Evolutionary conservation across 1,284 basidiomycete genomes (phyloP), one percentile per base, ranked within the genome.

Genomic region (Acaromyces ingoldii): DNA sequence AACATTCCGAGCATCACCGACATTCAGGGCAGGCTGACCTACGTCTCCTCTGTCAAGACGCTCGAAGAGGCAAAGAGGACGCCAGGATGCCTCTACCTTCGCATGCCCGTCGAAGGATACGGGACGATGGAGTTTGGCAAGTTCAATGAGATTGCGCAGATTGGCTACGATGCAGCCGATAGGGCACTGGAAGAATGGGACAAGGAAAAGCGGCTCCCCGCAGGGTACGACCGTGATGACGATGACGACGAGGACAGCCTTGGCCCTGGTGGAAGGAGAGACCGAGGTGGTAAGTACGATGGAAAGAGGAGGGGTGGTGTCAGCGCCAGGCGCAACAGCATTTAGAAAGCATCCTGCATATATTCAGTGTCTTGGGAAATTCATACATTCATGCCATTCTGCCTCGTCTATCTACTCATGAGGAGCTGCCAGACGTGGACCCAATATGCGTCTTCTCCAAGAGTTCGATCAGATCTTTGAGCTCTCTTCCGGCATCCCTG

Each of bases 21-120:
- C 72, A 90, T 99, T 49, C 95, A 97, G 71, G 87, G 88, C 68
- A 84, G 95, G 15, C 81, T 99, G 48, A 90, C 93, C 46, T 99
- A 98, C 77, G 93, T 96, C 1, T 93, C 93, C 57, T 92, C 89
- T 60, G 91, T 97, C 30, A 89, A 87, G 73, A 93, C 89, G 10
- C 80, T 98, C 7, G 91, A 96, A 75, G 91, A 93, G 60, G 92
- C 91, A 22, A 98, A 98, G 76, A 82, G 82, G 2, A 83, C 87
- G 4, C 86, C 87, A 4, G 87, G 87, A 0, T 92, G 90, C 72
- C 78, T 96, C 42, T 98, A 98, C 74, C 86, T 96, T 77, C 83
- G 85, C 53, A 90, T 98, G 88, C 95, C 95, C 0, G 91, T 97
- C 17, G 69, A 72, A 36, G 55, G 58, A 17, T 70, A 66, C 40